Evolutionary conservation across 345 rosid species (phyloP), one percentile per base, ranked within the genome.

Genomic region (Turritis glabra): DNA sequence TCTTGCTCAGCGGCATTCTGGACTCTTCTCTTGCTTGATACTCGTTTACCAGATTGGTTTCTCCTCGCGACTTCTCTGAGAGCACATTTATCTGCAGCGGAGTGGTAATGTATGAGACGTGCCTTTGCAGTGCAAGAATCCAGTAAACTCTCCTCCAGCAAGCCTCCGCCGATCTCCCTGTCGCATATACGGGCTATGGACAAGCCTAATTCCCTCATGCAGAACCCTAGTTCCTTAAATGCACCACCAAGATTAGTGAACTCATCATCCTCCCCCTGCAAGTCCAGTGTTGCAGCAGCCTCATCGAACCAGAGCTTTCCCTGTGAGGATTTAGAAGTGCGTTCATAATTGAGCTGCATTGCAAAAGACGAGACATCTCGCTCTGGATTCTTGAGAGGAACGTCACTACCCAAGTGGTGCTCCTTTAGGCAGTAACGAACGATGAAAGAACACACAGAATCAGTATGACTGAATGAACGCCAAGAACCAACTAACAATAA

Each of bases 81-180:
- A 76, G 74, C 68, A 80, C 61, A 43, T 29, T 76, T 81, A 74
- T 92, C 97, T 18, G 80, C 44, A 50, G 46, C 22, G 6, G 96
- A 92, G 87, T 92, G 97, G 79, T 95, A 95, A 75, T 91, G 99
- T 74, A 95, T 82, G 40, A 90, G 92, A 5, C 96, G 92, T 11
- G 85, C 97, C 80, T 95, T 95, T 0, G 97, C 99, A 1, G 89
- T 76, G 54, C 83, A 80, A 13, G 97, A 92, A 43, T 90, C 93
- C 52, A 92, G 22, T 73, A 95, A 83, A 70, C 85, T 86, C 58
- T 76, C 82, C 73, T 90, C 92, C 17, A 92, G 85, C 56, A 87
- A 84, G 3, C 85, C 77, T 54, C 90, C 96, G 23, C 96, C 97
- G 70, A 90, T 83, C 65, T 83, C 87, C 74, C 63, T 67, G 74